Base-by-base conservation (phyloP, 495 filamentous ascomycete species). In the Aspergillus wentii region DNA sequence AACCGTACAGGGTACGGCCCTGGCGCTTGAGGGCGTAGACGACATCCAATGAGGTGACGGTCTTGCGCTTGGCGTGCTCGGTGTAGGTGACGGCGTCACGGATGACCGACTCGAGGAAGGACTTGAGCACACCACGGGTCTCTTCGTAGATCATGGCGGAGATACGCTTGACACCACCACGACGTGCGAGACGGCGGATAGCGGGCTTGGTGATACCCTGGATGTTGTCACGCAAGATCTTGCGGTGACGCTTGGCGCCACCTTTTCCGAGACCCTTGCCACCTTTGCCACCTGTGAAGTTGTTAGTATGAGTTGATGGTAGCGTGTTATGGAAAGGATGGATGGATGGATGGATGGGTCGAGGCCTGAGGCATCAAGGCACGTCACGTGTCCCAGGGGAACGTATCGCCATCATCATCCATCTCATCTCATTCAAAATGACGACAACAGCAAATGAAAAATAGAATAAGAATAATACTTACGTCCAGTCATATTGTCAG, bases 201-300 rank as follows among this genome's bases (percentile, higher is more conserved):
- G 78, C 80, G 44, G 80, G 79, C 68, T 82, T 82, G 58, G 80
- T 84, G 61, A 84, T 82, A 59, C 80, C 80, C 62, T 96, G 91
- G 67, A 97, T 95, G 83, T 96, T 97, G 83, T 97, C 91, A 65
- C 91, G 88, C 63, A 98, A 79, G 75, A 98, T 96, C 84, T 97
- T 98, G 57, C 92, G 84, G 69, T 95, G 88, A 71, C 90, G 90
- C 85, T 96, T 96, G 75, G 91, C 90, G 55, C 94, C 89, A 62
- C 90, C 90, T 75, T 96, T 96, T 57, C 78, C 78, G 63, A 82
- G 78, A 56, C 78, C 78, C 59, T 82, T 82, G 68, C 90, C 90
- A 67, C 90, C 90, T 74, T 94, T 94, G 64, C 88, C 88, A 66
- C 88, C 86, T 88, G 54, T 62, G 25, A 27, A 11, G 40, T 46